Base-by-base conservation (phyloP, 257 asterid genomes). In the Petunia axillaris region DNA sequence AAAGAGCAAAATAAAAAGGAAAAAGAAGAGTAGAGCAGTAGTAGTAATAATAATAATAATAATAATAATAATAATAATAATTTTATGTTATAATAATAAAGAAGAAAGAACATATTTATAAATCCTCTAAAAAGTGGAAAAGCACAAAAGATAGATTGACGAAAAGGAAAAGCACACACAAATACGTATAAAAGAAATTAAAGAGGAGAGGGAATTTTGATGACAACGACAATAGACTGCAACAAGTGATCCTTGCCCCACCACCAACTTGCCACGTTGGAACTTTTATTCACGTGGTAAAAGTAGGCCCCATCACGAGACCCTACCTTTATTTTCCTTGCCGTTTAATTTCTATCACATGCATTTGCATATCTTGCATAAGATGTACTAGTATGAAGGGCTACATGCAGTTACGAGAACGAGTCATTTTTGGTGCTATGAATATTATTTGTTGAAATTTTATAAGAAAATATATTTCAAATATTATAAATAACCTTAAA, bases 141-240 rank as follows among this genome's bases (percentile, higher is more conserved):
- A 90, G 92, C 90, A 91, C 92, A 85, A 91, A 89, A 87, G 93
- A 89, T 88, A 81, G 92, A 89, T 89, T 88, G 88, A 89, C 81
- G 89, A 58, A 91, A 91, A 90, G 90, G 96, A 83, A 53, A 90
- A 84, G 91, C 73, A 77, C 84, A 7, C 41, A 44, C 38, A 75
- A 63, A 54, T 66, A 13, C n/a, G 58, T 37, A 9, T 50, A 25
- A 25, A 25, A 25, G 25, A 25, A 25, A 25, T 25, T 25, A 25
- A 25, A 25, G 82, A 80, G 37, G 35, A 44, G 77, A 50, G 62
- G 77, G 77, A 50, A 73, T 77, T 48, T 60, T 77, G 41, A 41
- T 37, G 76, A 59, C 58, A 79, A 54, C 14, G 63, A 35, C 84
- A 83, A 84, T 83, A 83, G 90, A 64, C 86, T 81, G 86, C 85